phyloP scores from a whole-genome alignment of 1,284 basidiomycete genomes.

The Hypsizygus ulmarius region DNA sequence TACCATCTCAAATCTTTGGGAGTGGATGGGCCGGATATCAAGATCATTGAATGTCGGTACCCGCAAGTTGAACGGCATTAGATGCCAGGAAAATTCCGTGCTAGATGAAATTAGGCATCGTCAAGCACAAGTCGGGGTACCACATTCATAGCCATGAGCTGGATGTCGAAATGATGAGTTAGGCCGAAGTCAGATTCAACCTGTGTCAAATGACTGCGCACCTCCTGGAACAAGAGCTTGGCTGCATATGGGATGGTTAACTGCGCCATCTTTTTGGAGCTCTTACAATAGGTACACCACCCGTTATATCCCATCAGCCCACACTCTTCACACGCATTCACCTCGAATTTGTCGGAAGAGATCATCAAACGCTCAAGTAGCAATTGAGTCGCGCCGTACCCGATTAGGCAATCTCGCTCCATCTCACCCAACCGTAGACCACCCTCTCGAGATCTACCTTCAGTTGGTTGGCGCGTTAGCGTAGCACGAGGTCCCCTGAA shows the following conservation, averaged over 20 bases:
- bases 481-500: slow-evolving; percentile 91
- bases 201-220: slow-evolving; percentile 34
- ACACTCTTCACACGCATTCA: slow-evolving; percentile 93
- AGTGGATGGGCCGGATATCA: not conserved
- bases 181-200: slow-evolving; percentile 7
- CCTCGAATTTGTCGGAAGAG: slow-evolving; percentile 95
- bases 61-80: slow-evolving; percentile 8
- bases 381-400: slow-evolving; percentile 95
- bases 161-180: slow-evolving; percentile 11
- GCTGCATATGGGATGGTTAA: slow-evolving; percentile 98
- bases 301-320: slow-evolving; percentile 97
- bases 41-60: not conserved
- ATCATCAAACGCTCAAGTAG: slow-evolving; percentile 97
- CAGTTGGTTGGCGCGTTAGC: slow-evolving; percentile 95
- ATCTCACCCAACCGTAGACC: slow-evolving; percentile 97
- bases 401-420: slow-evolving; percentile 97
- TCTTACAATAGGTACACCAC: slow-evolving; percentile 96
- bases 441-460: slow-evolving; percentile 96
- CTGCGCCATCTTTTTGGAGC: slow-evolving; percentile 92
- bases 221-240: slow-evolving; percentile 96
- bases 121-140: slow-evolving; percentile 84
- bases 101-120: slow-evolving; percentile 52
- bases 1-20: slow-evolving; percentile 1
- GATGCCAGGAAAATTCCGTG: not conserved
- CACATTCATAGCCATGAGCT: slow-evolving; percentile 96